Percentiles rank a stretch among this genome's conserved stretches.
These are phyloP conservation scores for Teratosphaeria destructans DNA, from an alignment of 2,329 filamentous ascomycete genomes.

Conservation along the genomic window DNA sequence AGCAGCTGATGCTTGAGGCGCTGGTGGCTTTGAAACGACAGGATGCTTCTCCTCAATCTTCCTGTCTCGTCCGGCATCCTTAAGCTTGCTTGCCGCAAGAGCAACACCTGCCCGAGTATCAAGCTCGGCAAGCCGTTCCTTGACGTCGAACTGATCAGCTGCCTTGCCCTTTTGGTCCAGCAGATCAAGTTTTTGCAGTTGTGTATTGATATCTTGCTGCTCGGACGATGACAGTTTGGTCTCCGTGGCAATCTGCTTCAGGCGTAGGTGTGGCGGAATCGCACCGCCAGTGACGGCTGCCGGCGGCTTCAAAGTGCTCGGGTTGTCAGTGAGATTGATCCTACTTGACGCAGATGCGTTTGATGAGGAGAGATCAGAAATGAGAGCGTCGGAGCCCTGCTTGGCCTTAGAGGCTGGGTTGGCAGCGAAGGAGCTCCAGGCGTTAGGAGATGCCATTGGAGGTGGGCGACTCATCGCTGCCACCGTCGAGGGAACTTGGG, in stretches of 20 bases:
- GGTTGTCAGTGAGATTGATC: background rate
- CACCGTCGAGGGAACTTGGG: background rate
- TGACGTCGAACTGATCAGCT: background rate
- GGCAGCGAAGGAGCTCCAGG: background rate
- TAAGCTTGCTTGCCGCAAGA: background rate
- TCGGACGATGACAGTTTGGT: background rate
- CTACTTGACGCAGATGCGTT: background rate
- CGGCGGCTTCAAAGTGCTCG: background rate
- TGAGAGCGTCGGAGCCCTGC: background rate
- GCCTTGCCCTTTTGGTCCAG: background rate
- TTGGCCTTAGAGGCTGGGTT: background rate
- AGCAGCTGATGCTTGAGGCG: background rate
- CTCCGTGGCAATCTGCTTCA: background rate
- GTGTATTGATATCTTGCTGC: background rate
- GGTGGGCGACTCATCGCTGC: background rate
- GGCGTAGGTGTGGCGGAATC: background rate
- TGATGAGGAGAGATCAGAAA: background rate
- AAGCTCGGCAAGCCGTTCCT: background rate
- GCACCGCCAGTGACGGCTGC: background rate
- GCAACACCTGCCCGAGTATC: background rate
- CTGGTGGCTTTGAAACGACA: background rate
- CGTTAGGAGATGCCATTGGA: background rate
- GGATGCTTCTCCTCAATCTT: background rate
- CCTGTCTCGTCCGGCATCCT: background rate
- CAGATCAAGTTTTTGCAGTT: background rate